Evolutionary conservation across 345 rosid species (phyloP).

Genomic region (Bruguiera parviflora): DNA sequence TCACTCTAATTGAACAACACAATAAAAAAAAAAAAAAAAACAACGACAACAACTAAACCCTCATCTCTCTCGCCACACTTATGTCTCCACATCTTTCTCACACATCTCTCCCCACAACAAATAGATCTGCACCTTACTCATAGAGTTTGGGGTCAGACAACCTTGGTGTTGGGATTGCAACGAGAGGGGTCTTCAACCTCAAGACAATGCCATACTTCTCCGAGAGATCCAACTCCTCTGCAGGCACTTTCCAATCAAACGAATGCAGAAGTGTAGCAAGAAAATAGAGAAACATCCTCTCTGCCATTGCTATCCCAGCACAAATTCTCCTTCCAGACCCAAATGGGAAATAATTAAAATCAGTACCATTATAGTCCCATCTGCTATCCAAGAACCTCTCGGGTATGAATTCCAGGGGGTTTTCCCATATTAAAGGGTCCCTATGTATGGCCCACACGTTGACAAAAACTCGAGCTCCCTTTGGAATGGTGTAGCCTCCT

Average conservation of each 20-base stretch:
- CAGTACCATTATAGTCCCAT: conserved; percentile 55
- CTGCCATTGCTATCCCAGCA: conserved; percentile 63
- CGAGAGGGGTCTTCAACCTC: conserved; percentile 54
- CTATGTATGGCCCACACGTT: conserved; percentile 59
- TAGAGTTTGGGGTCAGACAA: conserved; percentile 43
- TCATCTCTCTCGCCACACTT: too few species aligned
- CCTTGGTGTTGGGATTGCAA: conserved; percentile 51
- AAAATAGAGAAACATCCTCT: conserved; percentile 60
- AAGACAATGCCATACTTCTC: conserved; percentile 74
- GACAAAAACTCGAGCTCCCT: conserved; percentile 43
- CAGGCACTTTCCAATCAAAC: conserved; percentile 58
- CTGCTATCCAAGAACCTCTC: conserved; percentile 42
- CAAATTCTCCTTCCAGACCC: conserved; percentile 80
- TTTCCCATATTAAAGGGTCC: conserved; percentile 50
- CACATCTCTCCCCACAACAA: not conserved
- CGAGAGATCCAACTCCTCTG: conserved; percentile 31
- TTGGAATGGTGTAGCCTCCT: conserved; percentile 45
- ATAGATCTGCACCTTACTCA: not conserved
- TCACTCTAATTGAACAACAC: too few species aligned
- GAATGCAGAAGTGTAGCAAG: conserved; percentile 64
- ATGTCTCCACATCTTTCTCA: too few species aligned
- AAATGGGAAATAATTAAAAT: conserved; percentile 65
- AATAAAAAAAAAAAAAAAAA: too few species aligned
- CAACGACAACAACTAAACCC: too few species aligned
- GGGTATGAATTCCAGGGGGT: conserved; percentile 46